Evolutionary conservation across 192 early-diverging fungal species (phyloP), one percentile per base, ranked within the genome.

Genomic region (Backusella psychrophila): DNA sequence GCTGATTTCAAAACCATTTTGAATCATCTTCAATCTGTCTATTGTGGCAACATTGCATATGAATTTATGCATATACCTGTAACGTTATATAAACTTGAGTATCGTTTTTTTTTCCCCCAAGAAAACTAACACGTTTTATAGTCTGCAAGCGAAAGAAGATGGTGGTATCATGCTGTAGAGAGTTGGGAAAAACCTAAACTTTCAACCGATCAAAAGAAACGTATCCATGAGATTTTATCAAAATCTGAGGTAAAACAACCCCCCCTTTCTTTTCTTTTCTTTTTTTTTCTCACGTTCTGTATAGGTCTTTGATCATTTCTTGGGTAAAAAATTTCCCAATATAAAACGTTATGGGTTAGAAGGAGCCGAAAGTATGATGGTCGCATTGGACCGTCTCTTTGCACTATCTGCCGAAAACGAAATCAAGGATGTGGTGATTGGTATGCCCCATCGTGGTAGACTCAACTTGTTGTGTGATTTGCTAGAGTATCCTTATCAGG

Each of bases 371-470:
- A 94, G 93, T 74, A 97, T 97, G 89, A 97, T 98, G 90, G 90
- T 93, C 17, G 93, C 93, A 11, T 84, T 99, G 21, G 95, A 99
- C 81, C 86, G 90, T 76, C 80, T 98, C n/a, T 96, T 98, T 81
- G 83, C 87, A 68, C 85, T 91, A 12, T 88, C 93, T 9, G 82
- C 46, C 6, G 82, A n/a, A 86, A 89, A 73, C 79, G 89, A 88
- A 80, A 46, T 34, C 82, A 97, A 88, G n/a, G 93, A 97, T 41
- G 88, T 91, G n/a, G 90, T 97, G 8, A 75, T 98, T 36, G 93
- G 97, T 63, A 98, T 98, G 97, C 96, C 96, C 4, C 97, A 99
- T 80, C 94, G 97, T 46, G 97, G 97, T 65, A 89, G 97, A 69
- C 89, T 99, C 52, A 99, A 99, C 81, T 84, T 99, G 26, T 84